A percentile compares a stretch with the other conserved stretches of the same genome.
Evolutionary conservation across 306 rosid genomes (phyloP).

Genomic region (Echinosophora koreensis): DNA sequence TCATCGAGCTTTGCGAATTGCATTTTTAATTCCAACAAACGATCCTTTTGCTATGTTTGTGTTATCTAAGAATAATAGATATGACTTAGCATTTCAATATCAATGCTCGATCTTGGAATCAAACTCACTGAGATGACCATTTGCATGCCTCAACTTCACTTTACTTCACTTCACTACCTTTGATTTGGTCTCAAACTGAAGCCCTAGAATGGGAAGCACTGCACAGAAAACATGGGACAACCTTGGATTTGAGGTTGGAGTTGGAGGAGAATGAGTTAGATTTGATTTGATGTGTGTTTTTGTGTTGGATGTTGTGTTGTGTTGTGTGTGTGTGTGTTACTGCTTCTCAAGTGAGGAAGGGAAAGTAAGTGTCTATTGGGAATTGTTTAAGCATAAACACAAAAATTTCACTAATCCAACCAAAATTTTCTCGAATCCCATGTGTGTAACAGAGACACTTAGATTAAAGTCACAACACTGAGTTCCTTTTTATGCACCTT

Average conservation of each 20-base stretch:
- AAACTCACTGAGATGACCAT: constrained; percentile 18
- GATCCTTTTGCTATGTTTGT: background rate
- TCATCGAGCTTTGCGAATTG: constrained; percentile 98
- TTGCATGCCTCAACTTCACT: constrained; percentile 20
- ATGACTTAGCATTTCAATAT: constrained; percentile 34
- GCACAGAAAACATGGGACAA: constrained; percentile 39
- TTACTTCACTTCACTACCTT: background rate
- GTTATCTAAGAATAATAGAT: constrained; percentile 28
- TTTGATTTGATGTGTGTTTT: constrained; percentile 44
- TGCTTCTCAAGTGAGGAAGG: constrained; percentile 4
- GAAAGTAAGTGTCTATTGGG: constrained; percentile 29
- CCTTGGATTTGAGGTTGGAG: constrained; percentile 43
- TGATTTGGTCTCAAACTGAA: constrained; percentile 30
- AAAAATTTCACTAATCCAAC: constrained; percentile 44
- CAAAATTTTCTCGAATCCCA: constrained; percentile 50
- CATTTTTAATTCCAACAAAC: constrained; percentile 63
- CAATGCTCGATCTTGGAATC: constrained; percentile 57
- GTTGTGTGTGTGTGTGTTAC: background rate
- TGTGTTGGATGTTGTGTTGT: background rate
- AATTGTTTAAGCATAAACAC: constrained; percentile 41
- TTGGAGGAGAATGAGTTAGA: constrained; percentile 25
- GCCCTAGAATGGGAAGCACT: constrained; percentile 44
- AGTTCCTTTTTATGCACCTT: constrained; percentile 53
- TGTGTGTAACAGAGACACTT: constrained; percentile 46
- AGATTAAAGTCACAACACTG: constrained; percentile 42